Conservation (phyloP, 2,329 filamentous ascomycete species). For the Pyrenophora teres region DNA sequence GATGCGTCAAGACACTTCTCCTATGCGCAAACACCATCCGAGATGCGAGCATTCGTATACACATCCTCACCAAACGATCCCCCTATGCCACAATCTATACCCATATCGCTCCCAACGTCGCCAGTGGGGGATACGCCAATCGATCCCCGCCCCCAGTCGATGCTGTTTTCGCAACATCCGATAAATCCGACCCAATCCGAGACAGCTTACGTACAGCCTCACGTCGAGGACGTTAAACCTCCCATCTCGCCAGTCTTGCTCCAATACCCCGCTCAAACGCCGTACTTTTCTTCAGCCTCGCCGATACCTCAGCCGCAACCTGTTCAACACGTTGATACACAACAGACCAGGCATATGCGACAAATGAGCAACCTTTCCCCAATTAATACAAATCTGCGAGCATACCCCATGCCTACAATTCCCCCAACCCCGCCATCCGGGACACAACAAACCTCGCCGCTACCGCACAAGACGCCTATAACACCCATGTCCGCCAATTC, state of each 20-base stretch:
- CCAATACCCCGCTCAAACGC: slow-evolving; percentile 22
- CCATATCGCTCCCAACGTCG: slow-evolving; percentile 28
- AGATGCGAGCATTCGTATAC: slow-evolving; percentile 36
- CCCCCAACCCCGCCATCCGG: slow-evolving; percentile 34
- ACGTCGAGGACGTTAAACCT: slow-evolving; percentile 31
- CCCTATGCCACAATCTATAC: slow-evolving; percentile 27
- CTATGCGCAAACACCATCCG: slow-evolving; percentile 44
- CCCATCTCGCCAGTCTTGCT: slow-evolving; percentile 34
- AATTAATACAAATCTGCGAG: slow-evolving; percentile 36
- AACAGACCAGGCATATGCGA: slow-evolving; percentile 34
- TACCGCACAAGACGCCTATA: slow-evolving; percentile 35
- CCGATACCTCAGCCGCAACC: slow-evolving; percentile 24
- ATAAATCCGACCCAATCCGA: slow-evolving; percentile 31
- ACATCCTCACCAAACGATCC: slow-evolving; percentile 33
- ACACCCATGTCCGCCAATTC: slow-evolving; percentile 32
- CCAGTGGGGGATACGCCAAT: slow-evolving; percentile 31
- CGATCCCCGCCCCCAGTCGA: slow-evolving; percentile 34
- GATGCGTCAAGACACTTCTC: slow-evolving; percentile 38
- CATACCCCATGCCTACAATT: slow-evolving; percentile 30
- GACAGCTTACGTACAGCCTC: slow-evolving; percentile 25
- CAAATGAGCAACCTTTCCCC: slow-evolving; percentile 41
- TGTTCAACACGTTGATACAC: slow-evolving; percentile 21
- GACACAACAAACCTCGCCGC: slow-evolving; percentile 25
- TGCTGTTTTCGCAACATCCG: slow-evolving; percentile 27
- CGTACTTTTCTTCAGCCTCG: slow-evolving; percentile 32